phyloP scores from a whole-genome alignment of 164 flowering plant species.

The Liquidambar formosana region DNA sequence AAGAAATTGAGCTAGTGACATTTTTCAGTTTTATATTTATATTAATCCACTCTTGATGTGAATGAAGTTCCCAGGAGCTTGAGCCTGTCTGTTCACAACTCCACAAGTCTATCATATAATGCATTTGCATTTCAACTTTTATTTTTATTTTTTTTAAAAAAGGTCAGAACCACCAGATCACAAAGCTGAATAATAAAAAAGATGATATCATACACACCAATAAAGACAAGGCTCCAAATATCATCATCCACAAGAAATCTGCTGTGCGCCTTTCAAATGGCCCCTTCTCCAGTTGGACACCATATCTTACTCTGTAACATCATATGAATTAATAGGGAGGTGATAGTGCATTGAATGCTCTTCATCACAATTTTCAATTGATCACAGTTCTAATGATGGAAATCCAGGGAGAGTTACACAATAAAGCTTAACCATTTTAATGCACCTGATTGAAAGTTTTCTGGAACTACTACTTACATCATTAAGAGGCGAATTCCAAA shows the following conservation, averaged over 20 bases:
- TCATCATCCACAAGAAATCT: slow-evolving; percentile 99
- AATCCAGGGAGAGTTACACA: neutral
- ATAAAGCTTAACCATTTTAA: too few relatives aligned
- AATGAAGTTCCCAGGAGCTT: neutral
- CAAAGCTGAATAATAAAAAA: slow-evolving; percentile 3
- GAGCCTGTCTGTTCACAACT: neutral
- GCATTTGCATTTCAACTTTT: too few relatives aligned
- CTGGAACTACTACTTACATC: slow-evolving; percentile 62
- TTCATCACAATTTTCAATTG: too few relatives aligned
- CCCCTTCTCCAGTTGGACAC: slow-evolving; percentile 88
- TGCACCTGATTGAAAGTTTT: too few relatives aligned
- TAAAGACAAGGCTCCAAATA: slow-evolving; percentile 73
- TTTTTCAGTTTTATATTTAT: too few relatives aligned
- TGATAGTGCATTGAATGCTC: neutral
- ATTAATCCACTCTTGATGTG: neutral
- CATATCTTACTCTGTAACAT: slow-evolving; percentile 78
- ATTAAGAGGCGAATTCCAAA: slow-evolving; percentile 92
- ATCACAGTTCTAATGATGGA: neutral
- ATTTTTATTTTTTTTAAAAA: too few relatives aligned
- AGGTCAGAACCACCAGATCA: neutral
- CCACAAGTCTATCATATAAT: slow-evolving; percentile 19
- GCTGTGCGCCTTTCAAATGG: slow-evolving; percentile 88
- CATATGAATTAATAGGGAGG: neutral
- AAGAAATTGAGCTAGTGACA: too few relatives aligned
- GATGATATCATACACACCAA: slow-evolving; percentile 49